Evolutionary conservation across 2,329 filamentous ascomycete species (phyloP).

Genomic region (Lasiodiplodia sp.): DNA sequence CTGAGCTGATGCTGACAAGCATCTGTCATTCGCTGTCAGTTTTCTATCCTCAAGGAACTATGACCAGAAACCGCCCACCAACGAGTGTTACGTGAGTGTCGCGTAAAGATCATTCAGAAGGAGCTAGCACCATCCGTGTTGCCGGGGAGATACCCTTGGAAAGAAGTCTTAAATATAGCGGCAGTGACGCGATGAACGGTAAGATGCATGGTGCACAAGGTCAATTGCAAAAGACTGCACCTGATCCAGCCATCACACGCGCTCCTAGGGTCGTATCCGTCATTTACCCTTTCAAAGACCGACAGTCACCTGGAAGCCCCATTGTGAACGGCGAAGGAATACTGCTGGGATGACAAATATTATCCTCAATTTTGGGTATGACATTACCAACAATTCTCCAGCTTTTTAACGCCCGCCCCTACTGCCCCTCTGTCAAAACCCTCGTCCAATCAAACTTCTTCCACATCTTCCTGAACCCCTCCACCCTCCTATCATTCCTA

Average conservation of each 20-base stretch:
- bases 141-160: neutral
- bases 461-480: conserved; percentile 85
- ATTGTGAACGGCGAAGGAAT: neutral
- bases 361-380: neutral
- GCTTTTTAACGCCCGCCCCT: neutral
- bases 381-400: neutral
- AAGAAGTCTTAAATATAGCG: neutral
- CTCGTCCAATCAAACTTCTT: conserved; percentile 90
- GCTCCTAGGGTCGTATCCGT: neutral
- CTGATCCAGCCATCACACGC: neutral
- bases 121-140: neutral
- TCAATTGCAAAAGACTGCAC: neutral
- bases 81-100: no score
- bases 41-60: neutral
- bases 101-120: neutral
- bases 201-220: neutral
- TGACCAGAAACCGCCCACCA: neutral
- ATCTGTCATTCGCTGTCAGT: neutral
- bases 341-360: neutral
- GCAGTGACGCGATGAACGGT: neutral
- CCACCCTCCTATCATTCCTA: conserved; percentile 71
- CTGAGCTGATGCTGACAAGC: neutral
- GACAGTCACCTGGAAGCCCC: neutral
- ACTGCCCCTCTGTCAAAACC: conserved; percentile 61
- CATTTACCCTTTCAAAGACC: neutral